Conservation (phyloP, 2,329 filamentous ascomycete genomes). For the Monilinia polystroma region DNA sequence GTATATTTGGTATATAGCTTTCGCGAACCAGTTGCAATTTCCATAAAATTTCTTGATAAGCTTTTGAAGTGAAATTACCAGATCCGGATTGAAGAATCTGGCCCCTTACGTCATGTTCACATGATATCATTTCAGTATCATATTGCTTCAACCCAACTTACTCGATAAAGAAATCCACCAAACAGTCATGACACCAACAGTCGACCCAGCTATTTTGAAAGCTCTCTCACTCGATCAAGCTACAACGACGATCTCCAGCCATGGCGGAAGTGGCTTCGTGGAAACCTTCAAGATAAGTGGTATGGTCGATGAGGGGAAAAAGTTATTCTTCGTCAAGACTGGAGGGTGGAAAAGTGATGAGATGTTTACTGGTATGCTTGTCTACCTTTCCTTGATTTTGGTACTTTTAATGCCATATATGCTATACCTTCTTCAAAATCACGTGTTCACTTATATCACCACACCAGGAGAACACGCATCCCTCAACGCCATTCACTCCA, state of each 20-base stretch:
- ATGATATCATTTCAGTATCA: conserved; percentile 1
- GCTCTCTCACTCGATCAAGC: conserved; percentile 55
- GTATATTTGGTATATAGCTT: background rate
- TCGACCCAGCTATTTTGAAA: conserved; percentile 62
- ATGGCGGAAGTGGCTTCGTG: conserved; percentile 67
- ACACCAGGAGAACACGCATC: conserved; percentile 74
- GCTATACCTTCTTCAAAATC: background rate
- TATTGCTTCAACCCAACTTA: background rate
- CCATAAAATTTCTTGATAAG: background rate
- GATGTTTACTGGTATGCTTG: conserved; percentile 65
- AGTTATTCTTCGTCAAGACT: conserved; percentile 71
- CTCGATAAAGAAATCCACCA: background rate
- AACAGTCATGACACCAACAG: conserved; percentile 45
- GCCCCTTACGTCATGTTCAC: conserved; percentile 20
- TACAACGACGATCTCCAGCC: conserved; percentile 54
- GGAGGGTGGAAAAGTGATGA: conserved; percentile 58
- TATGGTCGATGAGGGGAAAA: conserved; percentile 36
- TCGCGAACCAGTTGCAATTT: background rate
- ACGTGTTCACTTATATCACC: conserved; percentile 24
- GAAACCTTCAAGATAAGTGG: conserved; percentile 62
- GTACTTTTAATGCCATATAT: background rate
- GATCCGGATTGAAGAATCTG: background rate
- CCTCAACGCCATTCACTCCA: conserved; percentile 73
- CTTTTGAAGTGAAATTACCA: background rate
- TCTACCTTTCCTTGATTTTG: conserved; percentile 16